phyloP scores from a whole-genome alignment of 208 protist genomes.

The Balamuthia mandrillaris region DNA sequence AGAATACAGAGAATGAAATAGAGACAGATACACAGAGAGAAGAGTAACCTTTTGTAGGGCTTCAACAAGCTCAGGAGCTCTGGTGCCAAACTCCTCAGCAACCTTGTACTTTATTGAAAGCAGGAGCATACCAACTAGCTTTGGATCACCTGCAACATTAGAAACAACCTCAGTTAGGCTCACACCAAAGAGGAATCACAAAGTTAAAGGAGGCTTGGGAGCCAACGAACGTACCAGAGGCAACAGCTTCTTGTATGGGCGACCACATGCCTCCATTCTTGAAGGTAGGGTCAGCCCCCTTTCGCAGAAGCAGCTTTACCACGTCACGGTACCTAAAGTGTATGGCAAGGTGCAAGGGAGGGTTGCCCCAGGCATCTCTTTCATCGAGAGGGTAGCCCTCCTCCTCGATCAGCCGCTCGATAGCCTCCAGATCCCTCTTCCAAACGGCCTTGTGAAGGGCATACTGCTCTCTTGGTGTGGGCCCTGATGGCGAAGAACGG shows the following conservation, averaged over 20 bases:
- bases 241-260: neutral
- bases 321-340: neutral
- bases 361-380: neutral
- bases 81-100: neutral
- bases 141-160: neutral
- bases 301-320: neutral
- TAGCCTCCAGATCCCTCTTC: neutral
- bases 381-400: neutral
- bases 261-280: constrained; percentile 4
- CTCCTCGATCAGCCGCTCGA: neutral
- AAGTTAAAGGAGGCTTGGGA: too few species aligned
- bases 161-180: too few species aligned
- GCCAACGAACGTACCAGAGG: too few species aligned
- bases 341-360: neutral
- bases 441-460: neutral
- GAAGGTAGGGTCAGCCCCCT: neutral
- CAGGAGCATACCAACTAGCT: neutral
- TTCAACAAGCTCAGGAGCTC: neutral
- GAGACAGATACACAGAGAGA: neutral
- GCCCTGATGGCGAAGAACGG: too few species aligned
- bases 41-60: neutral
- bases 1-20: too few species aligned
- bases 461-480: too few species aligned
- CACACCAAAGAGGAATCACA: too few species aligned
- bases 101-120: neutral